Base-by-base conservation (phyloP, 2,329 filamentous ascomycete genomes). In the Dactylella cylindrospora region DNA sequence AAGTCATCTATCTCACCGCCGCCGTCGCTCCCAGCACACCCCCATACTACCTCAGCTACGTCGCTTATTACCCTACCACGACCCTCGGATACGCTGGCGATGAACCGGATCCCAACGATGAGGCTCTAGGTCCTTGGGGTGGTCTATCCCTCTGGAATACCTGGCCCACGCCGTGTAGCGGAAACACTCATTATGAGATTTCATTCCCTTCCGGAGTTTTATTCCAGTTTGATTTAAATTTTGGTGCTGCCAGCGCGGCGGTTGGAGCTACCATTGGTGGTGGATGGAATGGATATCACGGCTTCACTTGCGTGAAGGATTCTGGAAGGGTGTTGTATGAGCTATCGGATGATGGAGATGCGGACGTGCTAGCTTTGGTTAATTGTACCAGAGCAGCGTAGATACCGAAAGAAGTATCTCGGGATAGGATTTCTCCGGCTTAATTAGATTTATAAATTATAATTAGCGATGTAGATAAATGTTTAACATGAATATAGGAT, bases 211-310 rank as follows among this genome's bases (percentile, higher is more conserved):
- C 55, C 0, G 35, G 22, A 5, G 36, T 61, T 0, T 13, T 22
- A 15, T 61, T 61, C 20, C 47, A 61, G 10, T 40, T 61, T 17
- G 55, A 61, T 17, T 15, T 61, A 5, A 61, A 53, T 17, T 44
- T 36, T 5, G 55, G 55, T 2, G 29, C 36, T 6, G 9, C 15
- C 4, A 23, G 9, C 2, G 47, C 55, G 5, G 28, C 47, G 2
- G 28, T 38, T 8, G 55, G 55, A 7, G 20, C 55, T 3, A 26
- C 43, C 22, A 36, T 61, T 23, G 55, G 55, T n/a, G 55, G 55
- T 25, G 47, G 55, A 1, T 61, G 55, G 55, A 61, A 61, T 28
- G 55, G 55, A 17, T 61, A 33, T 13, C 43, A 61, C 33, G 47
- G 19, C 1, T 61, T 53, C 9, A 49, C 41, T 38, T 61, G 55